Base-by-base conservation (phyloP, 768 basidiomycete species). In the Hericium coralloides region DNA sequence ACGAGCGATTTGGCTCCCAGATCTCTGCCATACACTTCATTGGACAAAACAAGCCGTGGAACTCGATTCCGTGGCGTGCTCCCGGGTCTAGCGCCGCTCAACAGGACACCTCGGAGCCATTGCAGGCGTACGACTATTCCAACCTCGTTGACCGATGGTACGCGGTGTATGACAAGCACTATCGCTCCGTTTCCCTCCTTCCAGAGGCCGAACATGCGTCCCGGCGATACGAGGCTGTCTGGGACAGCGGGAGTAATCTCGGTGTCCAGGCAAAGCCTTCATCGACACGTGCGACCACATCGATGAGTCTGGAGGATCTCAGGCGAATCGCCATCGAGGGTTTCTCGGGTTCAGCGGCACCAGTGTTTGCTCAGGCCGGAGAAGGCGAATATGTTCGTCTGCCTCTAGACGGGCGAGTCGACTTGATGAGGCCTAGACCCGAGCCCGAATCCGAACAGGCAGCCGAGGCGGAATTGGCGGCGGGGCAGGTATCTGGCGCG, bases 41-140 rank as follows among this genome's bases (percentile, higher is more conserved):
- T 63, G 95, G 95, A 15, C 79, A 84, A n/a, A 82, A 91, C 70
- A 99, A 99, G 73, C 95, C 97, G 14, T 99, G 97, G 95, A 77
- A 83, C 52, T 80, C 83, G 17, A 76, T 93, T 52, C 69, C 81
- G 49, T 84, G 78, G 69, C 85, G 92, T 36, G 75, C 84, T 10
- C 84, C 90, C 1, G 81, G 76, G 38, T 72, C 76, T 51, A 62
- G 63, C 51, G 59, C 62, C 61, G 68, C 66, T 23, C 69, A 67
- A 51, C 55, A 59, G 70, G 65, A 61, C 67, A 70, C 59, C 49
- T 62, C 59, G 66, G 45, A 68, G 68, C 55, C 64, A 69, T 72
- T 78, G 52, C 78, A 75, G 62, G 79, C 81, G 36, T 90, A 92
- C 64, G 81, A 87, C 70, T 95, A 92, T 63, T 75, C 78, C 57